Base-by-base conservation (phyloP, 2,329 filamentous ascomycete species). In the Penicillium frequentans region DNA sequence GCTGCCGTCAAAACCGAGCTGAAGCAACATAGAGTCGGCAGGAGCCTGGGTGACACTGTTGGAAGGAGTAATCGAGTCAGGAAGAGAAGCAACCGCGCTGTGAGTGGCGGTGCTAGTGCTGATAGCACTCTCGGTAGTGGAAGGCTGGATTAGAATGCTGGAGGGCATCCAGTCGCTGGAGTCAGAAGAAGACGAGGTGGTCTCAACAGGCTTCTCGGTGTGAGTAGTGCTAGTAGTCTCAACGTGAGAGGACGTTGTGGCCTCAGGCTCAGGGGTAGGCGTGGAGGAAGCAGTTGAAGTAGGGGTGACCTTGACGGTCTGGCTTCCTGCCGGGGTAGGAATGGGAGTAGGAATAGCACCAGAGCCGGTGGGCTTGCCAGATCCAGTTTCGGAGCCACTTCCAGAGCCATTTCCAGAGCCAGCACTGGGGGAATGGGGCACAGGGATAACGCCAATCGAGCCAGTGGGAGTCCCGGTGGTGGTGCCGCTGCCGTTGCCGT, bases 1-100 rank as follows among this genome's bases (percentile, higher is more conserved):
- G 1, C 85, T 84, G 69, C 86, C 89, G 52, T 85, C 79, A 82
- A 98, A 97, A 33, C 90, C 95, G 61, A 98, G 83, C 71, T 96
- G 91, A 64, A 96, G 88, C 65, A 90, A 76, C 4, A 85, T 86
- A 1, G 84, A 86, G 64, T 90, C 89, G 3, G 81, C 75, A 0
- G 90, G 89, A 19, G 81, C 73, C 5, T 77, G 58, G 21, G 81
- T 79, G 49, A 83, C 81, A 29, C 84, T 83, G 55, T 83, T 81
- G 42, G 86, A 84, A 9, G 91, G 91, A 27, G 87, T 84, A 63
- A 97, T 93, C 44, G 90, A 84, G 67, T 85, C 86, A 21, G 92
- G 92, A 57, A 96, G 81, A 35, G 81, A 79, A 0, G 85, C 84
- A 0, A 90, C 88, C 2, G 80, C 79, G 26, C 76, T 79, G 8